These are phyloP conservation scores for Agaricus blazei DNA, from an alignment of 768 basidiomycete species.

Conservation along the genomic window DNA sequence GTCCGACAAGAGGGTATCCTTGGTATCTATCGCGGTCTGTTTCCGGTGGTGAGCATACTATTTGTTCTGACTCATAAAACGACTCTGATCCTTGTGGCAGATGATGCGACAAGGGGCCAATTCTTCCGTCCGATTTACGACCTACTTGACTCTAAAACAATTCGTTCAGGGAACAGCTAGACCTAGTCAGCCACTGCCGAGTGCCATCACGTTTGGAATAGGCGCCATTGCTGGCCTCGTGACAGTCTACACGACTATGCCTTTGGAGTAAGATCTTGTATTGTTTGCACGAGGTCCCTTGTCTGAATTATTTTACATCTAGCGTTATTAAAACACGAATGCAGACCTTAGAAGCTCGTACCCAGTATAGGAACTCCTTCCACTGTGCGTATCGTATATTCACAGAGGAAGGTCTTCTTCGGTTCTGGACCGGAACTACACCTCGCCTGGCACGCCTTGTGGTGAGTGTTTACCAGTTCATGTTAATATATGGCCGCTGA, in stretches of 20 bases:
- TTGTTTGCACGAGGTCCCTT: background rate
- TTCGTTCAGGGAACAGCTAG: slow-evolving; percentile 81
- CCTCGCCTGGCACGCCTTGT: slow-evolving; percentile 83
- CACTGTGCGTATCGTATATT: slow-evolving; percentile 95
- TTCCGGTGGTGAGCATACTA: slow-evolving; percentile 73
- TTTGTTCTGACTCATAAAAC: background rate
- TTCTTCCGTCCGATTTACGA: slow-evolving; percentile 93
- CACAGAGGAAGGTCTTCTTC: slow-evolving; percentile 85
- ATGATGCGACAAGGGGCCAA: slow-evolving; percentile 99
- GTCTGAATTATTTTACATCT: background rate
- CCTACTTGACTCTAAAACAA: slow-evolving; percentile 91
- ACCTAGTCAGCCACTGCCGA: slow-evolving; percentile 81
- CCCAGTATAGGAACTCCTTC: slow-evolving; percentile 89
- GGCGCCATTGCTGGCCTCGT: slow-evolving; percentile 92
- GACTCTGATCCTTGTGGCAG: slow-evolving; percentile 31
- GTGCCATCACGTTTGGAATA: slow-evolving; percentile 87
- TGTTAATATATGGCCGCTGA: background rate
- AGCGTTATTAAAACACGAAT: slow-evolving; percentile 98
- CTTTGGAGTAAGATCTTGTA: slow-evolving; percentile 56
- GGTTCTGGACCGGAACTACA: slow-evolving; percentile 97
- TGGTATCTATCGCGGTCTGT: slow-evolving; percentile 87
- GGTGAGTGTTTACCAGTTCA: slow-evolving; percentile 37
- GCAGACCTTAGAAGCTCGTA: slow-evolving; percentile 83
- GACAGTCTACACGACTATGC: slow-evolving; percentile 90
- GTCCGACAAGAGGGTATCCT: slow-evolving; percentile 78